Evolutionary conservation across 2,329 filamentous ascomycete genomes (phyloP), one percentile per base, ranked within the genome.

Genomic region (Hymenoscyphus fructigenus): DNA sequence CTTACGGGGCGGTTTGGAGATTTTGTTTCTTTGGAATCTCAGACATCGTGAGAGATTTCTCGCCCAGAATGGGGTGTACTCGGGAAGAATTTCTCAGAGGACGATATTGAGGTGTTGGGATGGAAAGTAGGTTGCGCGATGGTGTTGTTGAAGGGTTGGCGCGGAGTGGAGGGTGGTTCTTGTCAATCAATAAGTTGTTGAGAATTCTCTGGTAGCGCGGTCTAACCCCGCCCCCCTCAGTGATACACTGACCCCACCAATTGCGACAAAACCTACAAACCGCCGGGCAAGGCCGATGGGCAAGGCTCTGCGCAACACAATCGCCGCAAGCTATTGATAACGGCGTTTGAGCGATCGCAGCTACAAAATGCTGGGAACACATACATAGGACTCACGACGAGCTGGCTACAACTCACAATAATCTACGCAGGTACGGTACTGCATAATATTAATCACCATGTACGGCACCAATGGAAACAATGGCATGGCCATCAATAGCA

Each of bases 1-100:
- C 86, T 82, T 83, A 89, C 87, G 87, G 87, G 70, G 87, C 87
- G 70, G 85, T 82, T 72, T 83, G 82, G 72, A 83, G 81, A 66
- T 70, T 73, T 63, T 88, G 78, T 88, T 89, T 78, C 84, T 85
- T 88, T 72, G 86, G 86, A 63, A 74, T 74, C 76, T 89, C 87
- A 77, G 87, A 88, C 87, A 89, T 89, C 60, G 73, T 75, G 68
- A 65, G 62, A 57, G 60, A 62, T 62, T 58, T 38, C 32, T 55
- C 34, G 61, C 59, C 50, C 34, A 59, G 55, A 50, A 28, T 44
- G 47, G 38, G 17, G n/a, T 36, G 41, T 34, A 26, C 38, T 60
- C 41, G 55, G 58, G 50, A 59, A 34, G 28, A 50, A 41, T 20
- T 23, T 23, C 47, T 47, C 55, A 57, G 53, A 29, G 34, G 57